Percentiles rank a stretch among this genome's conserved stretches.
Conservation (phyloP, 257 asterid genomes). For the Craterostigma plantagineum region DNA sequence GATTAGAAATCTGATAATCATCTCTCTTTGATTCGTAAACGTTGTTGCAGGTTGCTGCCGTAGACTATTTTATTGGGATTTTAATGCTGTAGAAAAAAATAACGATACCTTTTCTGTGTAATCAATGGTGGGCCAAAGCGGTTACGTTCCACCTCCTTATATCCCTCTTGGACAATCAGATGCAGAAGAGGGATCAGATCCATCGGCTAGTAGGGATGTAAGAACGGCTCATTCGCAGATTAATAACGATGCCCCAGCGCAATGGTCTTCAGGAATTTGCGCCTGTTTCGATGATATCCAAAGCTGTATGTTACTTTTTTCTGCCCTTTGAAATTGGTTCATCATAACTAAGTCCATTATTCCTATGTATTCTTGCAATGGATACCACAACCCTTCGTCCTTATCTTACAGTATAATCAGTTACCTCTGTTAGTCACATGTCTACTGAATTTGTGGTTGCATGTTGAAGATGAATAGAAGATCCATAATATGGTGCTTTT, state of each 20-base stretch:
- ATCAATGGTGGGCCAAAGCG: conserved; percentile 27
- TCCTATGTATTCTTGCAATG: conserved; percentile 16
- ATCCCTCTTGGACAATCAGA: conserved; percentile 57
- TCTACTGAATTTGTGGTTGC: no score
- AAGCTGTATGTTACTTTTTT: conserved; percentile 73
- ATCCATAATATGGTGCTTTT: conserved; percentile 1
- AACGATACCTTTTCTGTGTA: no score
- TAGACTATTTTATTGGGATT: neutral
- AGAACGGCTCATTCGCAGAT: conserved; percentile 15
- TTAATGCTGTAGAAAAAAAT: no score
- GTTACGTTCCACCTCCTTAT: conserved; percentile 71
- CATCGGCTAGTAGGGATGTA: conserved; percentile 11
- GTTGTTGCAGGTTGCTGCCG: neutral
- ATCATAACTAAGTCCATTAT: conserved; percentile 41
- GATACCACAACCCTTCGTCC: conserved; percentile 6
- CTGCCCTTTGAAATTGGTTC: conserved; percentile 47
- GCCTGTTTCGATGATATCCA: conserved; percentile 91
- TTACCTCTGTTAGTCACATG: no score
- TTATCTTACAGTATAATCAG: conserved; percentile 1
- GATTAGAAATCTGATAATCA: no score
- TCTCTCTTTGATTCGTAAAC: no score
- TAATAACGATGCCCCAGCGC: conserved; percentile 25
- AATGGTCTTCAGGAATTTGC: conserved; percentile 94
- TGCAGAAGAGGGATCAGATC: conserved; percentile 22
- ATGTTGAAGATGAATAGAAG: no score